phyloP scores from a whole-genome alignment of 78 protist genomes.

The Dictyostelium purpureum region DNA sequence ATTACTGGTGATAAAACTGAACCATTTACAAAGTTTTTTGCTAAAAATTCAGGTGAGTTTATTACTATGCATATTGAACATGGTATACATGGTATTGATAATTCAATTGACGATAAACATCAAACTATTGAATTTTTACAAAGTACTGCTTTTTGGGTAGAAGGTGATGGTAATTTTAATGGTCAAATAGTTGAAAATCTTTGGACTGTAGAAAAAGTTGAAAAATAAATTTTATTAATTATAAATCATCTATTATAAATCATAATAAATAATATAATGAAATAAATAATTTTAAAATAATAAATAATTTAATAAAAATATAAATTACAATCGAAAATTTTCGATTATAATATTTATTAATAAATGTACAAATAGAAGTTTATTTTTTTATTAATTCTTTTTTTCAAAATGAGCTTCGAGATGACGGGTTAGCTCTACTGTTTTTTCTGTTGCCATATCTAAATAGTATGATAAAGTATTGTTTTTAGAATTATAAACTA shows the following conservation, averaged over 20 bases:
- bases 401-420: neutral
- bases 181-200: neutral
- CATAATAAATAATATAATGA: no score
- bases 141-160: slow-evolving; percentile 19
- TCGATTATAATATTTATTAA: neutral
- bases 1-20: slow-evolving; percentile 39
- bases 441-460: slow-evolving; percentile 57
- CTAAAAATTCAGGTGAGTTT: slow-evolving; percentile 31
- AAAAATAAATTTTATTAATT: no score
- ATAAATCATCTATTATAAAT: no score
- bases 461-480: neutral
- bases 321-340: no score
- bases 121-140: slow-evolving; percentile 34
- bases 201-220: slow-evolving; percentile 58
- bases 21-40: slow-evolving; percentile 48
- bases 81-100: slow-evolving; percentile 30
- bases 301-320: no score
- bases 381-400: neutral
- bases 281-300: no score
- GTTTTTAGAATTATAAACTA: neutral
- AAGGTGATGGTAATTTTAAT: slow-evolving; percentile 35
- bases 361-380: neutral
- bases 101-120: neutral
- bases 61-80: slow-evolving; percentile 69
- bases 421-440: slow-evolving; percentile 8